phyloP scores from a whole-genome alignment of 768 basidiomycete genomes.

The Daedaleopsis nitida region DNA sequence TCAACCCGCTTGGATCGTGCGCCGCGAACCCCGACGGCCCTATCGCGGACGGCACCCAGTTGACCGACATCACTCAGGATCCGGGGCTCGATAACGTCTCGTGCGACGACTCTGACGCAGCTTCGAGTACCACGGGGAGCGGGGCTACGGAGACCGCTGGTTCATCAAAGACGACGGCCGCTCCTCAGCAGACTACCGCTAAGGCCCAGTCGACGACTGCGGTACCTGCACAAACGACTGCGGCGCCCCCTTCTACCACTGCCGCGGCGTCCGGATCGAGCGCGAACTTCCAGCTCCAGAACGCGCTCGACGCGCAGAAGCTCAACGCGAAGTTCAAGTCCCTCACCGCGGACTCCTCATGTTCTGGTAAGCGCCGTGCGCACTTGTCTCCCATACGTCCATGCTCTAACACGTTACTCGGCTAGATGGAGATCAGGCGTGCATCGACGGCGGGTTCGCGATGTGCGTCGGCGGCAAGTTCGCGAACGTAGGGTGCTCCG shows the following conservation, averaged over 20 bases:
- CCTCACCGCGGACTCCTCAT: slow-evolving; percentile 28
- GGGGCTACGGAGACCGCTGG: slow-evolving; percentile 19
- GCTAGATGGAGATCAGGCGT: slow-evolving; percentile 38
- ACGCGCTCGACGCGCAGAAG: slow-evolving; percentile 36
- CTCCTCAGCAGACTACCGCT: background rate
- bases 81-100: slow-evolving; percentile 21
- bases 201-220: slow-evolving; percentile 3
- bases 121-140: slow-evolving; percentile 2
- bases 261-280: slow-evolving; percentile 1
- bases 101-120: slow-evolving; percentile 1
- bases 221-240: slow-evolving; percentile 4
- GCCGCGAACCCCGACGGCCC: slow-evolving; percentile 49
- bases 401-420: background rate
- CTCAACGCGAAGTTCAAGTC: slow-evolving; percentile 35
- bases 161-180: slow-evolving; percentile 14
- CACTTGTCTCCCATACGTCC: too few species aligned
- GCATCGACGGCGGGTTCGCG: slow-evolving; percentile 40
- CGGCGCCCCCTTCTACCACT: slow-evolving; percentile 17
- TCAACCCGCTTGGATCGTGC: slow-evolving; percentile 53
- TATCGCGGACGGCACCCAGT: slow-evolving; percentile 50
- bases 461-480: slow-evolving; percentile 44
- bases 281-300: slow-evolving; percentile 27
- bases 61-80: slow-evolving; percentile 24
- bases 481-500: slow-evolving; percentile 34
- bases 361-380: slow-evolving; percentile 23